A percentile compares a stretch with the other conserved stretches of the same genome.
These are phyloP conservation scores for Trichoderma lentiforme DNA, from an alignment of 2,329 filamentous ascomycete species.

Conservation along the genomic window DNA sequence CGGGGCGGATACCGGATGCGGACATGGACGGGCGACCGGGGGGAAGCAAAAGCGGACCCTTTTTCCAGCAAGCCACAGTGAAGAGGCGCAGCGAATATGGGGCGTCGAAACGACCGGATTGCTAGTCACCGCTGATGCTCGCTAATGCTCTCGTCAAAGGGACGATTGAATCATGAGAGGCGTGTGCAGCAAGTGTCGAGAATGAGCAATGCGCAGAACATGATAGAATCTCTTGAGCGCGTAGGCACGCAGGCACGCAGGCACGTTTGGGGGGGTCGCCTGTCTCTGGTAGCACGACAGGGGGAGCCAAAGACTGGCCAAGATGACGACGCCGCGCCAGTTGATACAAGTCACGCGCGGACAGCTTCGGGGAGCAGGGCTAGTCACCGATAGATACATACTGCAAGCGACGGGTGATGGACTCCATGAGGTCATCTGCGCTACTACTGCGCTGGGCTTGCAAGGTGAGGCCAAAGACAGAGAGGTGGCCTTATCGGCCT, in stretches of 20 bases:
- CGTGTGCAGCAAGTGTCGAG: neutral
- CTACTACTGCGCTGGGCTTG: neutral
- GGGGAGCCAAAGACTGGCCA: neutral
- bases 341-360: slow-evolving; percentile 10
- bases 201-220: neutral
- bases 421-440: slow-evolving; percentile 8
- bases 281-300: neutral
- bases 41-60: slow-evolving; percentile 4
- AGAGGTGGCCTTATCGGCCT: neutral
- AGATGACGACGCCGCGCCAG: slow-evolving; percentile 9
- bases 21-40: slow-evolving; percentile 18
- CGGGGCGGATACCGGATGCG: slow-evolving; percentile 19
- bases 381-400: neutral
- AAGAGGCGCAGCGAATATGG: slow-evolving; percentile 17
- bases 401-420: neutral
- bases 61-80: slow-evolving; percentile 14
- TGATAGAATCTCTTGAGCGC: neutral
- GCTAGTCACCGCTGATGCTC: slow-evolving; percentile 13
- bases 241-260: neutral
- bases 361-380: neutral
- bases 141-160: slow-evolving; percentile 4
- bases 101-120: slow-evolving; percentile 3
- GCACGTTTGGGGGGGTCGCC: neutral
- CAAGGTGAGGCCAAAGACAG: neutral
- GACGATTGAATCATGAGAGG: neutral